Evolutionary conservation across 192 early-diverging fungal genomes (phyloP), one percentile per base, ranked within the genome.

Genomic region (Haplosporangium gracile): DNA sequence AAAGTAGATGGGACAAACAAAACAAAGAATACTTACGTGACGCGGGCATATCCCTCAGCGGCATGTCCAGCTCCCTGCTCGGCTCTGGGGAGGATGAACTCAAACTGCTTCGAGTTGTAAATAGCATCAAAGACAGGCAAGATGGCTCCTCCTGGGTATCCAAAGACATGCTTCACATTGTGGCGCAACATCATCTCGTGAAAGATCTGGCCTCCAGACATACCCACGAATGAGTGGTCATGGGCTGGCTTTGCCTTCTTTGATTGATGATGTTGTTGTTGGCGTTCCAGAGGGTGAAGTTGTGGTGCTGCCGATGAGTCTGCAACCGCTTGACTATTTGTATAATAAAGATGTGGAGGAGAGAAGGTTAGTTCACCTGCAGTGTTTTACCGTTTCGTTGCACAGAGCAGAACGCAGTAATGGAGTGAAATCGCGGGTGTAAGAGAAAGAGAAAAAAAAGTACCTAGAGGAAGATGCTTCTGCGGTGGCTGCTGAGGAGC

Each of bases 21-120:
- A 71, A 78, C 22, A 34, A 26, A 7, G 9, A 22, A 70, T 26
- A 93, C 91, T 72, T 88, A 94, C 93, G 94, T 97, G 43, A 94
- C 97, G 88, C 96, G 94, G 24, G 97, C 97, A 88, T 99, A 99
- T 20, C 96, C 98, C 89, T 99, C 96, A 9, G 98, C 97, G 96
- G 99, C 99, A 83, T 99, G 98, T 8, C 98, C 98, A 40, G 97
- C 98, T 76, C 98, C 98, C 89, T 99, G 98, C 85, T 99, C 98
- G 82, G 99, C 98, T 83, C 98, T 90, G 70, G 98, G 98, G 57
- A 99, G 92, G 78, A 99, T 92, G 90, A 99, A 99, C 81, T 99
- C 93, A 89, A 99, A 99, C 85, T 99, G 95, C 72, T 94, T 93
- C 68, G 95, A 96, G 85, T 99, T 94, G 91, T 99, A 93, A 88